Evolutionary conservation across 208 protist genomes (phyloP).

Genomic region (Novymonas esmeraldas): DNA sequence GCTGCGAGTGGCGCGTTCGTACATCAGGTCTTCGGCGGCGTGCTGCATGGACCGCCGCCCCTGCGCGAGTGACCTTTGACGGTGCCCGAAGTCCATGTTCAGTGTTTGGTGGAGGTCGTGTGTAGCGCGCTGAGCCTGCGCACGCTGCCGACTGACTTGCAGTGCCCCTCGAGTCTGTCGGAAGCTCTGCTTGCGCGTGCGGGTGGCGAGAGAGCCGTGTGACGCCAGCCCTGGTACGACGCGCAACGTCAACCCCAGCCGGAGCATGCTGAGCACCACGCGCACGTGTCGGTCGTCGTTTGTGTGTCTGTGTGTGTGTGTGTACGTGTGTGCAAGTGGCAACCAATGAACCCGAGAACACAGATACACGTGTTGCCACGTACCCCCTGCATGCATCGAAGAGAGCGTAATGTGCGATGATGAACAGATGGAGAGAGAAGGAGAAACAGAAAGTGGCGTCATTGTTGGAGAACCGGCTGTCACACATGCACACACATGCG

Average conservation of each 20-base stretch:
- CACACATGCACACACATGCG: too few relatives aligned
- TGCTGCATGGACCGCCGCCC: slow-evolving; percentile 29
- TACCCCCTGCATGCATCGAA: too few relatives aligned
- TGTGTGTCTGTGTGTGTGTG: too few relatives aligned
- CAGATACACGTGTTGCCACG: too few relatives aligned
- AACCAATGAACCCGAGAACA: too few relatives aligned
- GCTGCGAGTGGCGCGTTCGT: slow-evolving; percentile 19
- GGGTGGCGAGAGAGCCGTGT: slow-evolving; percentile 15
- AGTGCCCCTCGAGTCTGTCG: slow-evolving; percentile 54
- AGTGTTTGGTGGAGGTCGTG: slow-evolving; percentile 43
- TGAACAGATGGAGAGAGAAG: too few relatives aligned
- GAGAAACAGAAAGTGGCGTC: too few relatives aligned
- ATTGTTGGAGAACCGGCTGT: too few relatives aligned
- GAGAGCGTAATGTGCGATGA: too few relatives aligned
- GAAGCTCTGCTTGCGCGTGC: slow-evolving; percentile 45
- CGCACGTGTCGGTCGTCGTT: too few relatives aligned
- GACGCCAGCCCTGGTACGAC: slow-evolving; percentile 21
- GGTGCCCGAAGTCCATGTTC: slow-evolving; percentile 48
- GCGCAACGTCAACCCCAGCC: slow-evolving; percentile 4
- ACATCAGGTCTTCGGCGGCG: slow-evolving; percentile 49
- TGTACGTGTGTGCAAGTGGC: too few relatives aligned
- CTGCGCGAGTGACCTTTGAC: slow-evolving; percentile 30
- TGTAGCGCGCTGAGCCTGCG: slow-evolving; percentile 44
- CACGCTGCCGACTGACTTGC: slow-evolving; percentile 46
- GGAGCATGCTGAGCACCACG: slow-evolving; percentile 11